A percentile compares a stretch with the other conserved stretches of the same genome.
phyloP scores from a whole-genome alignment of 2,329 filamentous ascomycete genomes.

The Zymoseptoria brevis region DNA sequence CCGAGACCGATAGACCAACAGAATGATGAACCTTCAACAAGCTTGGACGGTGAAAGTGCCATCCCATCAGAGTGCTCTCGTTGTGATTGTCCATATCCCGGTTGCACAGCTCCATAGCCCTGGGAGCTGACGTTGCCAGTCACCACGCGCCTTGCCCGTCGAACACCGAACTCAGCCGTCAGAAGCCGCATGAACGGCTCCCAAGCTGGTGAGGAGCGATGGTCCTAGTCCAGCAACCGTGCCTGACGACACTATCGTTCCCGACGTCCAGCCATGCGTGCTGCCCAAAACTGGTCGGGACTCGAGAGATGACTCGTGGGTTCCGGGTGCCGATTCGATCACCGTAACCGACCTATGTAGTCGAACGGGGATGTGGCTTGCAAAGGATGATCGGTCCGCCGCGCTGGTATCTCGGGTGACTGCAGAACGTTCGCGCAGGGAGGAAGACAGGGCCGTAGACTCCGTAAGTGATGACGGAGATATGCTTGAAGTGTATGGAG shows the following conservation, averaged over 20 bases:
- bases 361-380: not conserved
- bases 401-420: not conserved
- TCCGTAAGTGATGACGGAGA: not conserved
- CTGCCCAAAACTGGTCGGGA: not conserved
- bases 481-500: not conserved
- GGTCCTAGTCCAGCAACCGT: not conserved
- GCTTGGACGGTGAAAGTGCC: not conserved
- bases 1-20: not conserved
- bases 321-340: not conserved
- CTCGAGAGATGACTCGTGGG: not conserved
- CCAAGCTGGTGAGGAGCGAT: not conserved
- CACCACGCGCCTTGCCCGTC: not conserved
- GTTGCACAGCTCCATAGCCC: not conserved
- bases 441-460: not conserved
- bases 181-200: not conserved
- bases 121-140: not conserved
- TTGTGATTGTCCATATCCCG: not conserved
- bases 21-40: not conserved
- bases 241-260: not conserved
- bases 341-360: not conserved
- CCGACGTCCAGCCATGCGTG: not conserved
- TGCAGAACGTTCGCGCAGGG: not conserved
- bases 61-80: not conserved
- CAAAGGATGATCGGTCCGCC: not conserved
- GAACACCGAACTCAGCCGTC: not conserved